These are phyloP conservation scores for Triticum turgidum DNA, from an alignment of 176 grass and related monocot genomes.

Conservation along the genomic window DNA sequence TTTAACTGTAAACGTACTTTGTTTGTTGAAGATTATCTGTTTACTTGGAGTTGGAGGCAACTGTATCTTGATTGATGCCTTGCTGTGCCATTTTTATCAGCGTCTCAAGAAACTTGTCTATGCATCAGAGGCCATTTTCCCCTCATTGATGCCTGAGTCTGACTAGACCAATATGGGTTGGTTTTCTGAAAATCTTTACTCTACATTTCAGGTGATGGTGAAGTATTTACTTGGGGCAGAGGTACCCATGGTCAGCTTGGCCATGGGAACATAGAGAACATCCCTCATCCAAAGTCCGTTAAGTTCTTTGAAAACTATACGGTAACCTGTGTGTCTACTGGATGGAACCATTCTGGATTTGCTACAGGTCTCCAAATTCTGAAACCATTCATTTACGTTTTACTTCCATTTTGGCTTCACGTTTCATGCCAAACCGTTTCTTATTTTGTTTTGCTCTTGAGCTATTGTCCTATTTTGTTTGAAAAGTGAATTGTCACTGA, in stretches of 20 bases:
- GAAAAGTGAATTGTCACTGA: constrained; percentile 28
- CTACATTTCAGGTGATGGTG: constrained; percentile 67
- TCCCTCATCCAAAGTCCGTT: constrained; percentile 51
- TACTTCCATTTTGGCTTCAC: background rate
- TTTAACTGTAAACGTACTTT: background rate
- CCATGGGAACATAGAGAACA: constrained; percentile 57
- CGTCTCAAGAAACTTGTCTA: background rate
- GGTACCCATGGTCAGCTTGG: constrained; percentile 81
- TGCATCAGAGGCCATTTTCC: background rate
- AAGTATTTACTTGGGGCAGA: constrained; percentile 85
- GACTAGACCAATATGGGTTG: background rate
- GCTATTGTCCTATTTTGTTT: constrained; percentile 10
- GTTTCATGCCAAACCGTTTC: background rate
- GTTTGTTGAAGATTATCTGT: background rate
- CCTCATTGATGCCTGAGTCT: background rate
- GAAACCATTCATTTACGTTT: constrained; percentile 15
- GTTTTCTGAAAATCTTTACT: constrained; percentile 21
- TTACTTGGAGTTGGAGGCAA: background rate
- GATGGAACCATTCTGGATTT: constrained; percentile 99
- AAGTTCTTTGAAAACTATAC: constrained; percentile 64
- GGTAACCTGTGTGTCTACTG: constrained; percentile 69
- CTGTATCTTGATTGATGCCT: background rate
- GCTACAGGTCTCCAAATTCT: constrained; percentile 66
- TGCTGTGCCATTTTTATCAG: constrained; percentile 7
- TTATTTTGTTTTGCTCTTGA: background rate